A percentile compares a stretch with the other conserved stretches of the same genome.
These are phyloP conservation scores for Loxodes magnus DNA, from an alignment of 73 alveolate genomes.

Conservation along the genomic window DNA sequence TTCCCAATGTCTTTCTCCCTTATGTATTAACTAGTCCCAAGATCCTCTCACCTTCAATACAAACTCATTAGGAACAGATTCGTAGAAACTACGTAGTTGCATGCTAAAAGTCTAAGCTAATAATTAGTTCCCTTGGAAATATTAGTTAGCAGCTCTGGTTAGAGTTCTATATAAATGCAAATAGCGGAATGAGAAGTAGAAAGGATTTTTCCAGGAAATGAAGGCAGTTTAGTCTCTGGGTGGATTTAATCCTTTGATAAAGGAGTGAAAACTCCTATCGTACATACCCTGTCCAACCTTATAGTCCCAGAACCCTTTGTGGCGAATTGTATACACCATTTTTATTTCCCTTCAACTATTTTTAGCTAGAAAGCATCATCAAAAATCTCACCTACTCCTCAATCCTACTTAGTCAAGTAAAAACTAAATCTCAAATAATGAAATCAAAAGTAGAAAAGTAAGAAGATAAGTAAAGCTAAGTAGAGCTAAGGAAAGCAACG, in stretches of 20 bases:
- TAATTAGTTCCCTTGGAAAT: slow-evolving; percentile 3
- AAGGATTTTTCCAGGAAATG: background rate
- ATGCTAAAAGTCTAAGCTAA: background rate
- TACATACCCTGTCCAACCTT: background rate
- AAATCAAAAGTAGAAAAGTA: no score
- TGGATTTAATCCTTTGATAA: slow-evolving; percentile 1
- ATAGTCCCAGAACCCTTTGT: slow-evolving; percentile 10
- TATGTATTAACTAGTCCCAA: slow-evolving; percentile 7
- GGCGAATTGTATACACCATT: slow-evolving; percentile 10
- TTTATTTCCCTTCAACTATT: no score
- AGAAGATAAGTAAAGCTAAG: no score
- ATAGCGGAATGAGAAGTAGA: slow-evolving; percentile 5
- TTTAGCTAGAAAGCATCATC: no score
- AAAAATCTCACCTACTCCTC: no score
- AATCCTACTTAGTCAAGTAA: no score
- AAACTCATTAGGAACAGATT: background rate
- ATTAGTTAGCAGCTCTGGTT: background rate
- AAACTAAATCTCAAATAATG: no score
- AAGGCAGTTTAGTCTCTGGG: background rate
- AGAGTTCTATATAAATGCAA: slow-evolving; percentile 4
- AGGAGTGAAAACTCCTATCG: background rate
- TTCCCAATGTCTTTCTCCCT: slow-evolving; percentile 6
- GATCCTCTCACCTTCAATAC: background rate
- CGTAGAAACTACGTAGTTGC: background rate
- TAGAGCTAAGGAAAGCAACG: no score